phyloP scores from a whole-genome alignment of 2,329 filamentous ascomycete genomes.

The Verticillium zaregamsianum region DNA sequence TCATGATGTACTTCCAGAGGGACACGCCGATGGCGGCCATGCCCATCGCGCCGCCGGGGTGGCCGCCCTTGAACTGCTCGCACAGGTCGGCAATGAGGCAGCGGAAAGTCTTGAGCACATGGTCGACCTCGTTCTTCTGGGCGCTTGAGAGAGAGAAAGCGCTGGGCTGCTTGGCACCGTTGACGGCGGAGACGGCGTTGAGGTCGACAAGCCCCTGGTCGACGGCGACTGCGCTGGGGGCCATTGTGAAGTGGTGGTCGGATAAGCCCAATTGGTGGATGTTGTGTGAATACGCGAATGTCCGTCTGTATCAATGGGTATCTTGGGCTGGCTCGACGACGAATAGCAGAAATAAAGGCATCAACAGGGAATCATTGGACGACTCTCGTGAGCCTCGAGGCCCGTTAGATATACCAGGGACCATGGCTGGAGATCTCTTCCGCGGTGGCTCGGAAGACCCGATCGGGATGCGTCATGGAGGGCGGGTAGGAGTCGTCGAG shows the following conservation, averaged over 20 bases:
- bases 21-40: constrained; percentile 32
- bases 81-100: constrained; percentile 39
- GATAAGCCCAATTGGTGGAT: neutral
- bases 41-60: constrained; percentile 36
- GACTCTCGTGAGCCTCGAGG: neutral
- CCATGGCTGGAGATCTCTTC: constrained; percentile 1
- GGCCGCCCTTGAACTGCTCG: constrained; percentile 54
- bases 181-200: constrained; percentile 5
- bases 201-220: constrained; percentile 3
- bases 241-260: constrained; percentile 5
- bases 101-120: constrained; percentile 1
- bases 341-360: neutral
- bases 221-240: constrained; percentile 10
- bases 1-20: constrained; percentile 57
- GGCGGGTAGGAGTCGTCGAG: constrained; percentile 1
- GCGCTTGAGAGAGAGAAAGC: constrained; percentile 6
- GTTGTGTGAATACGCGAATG: neutral
- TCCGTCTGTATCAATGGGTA: too few species aligned
- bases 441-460: constrained; percentile 7
- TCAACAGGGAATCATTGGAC: neutral
- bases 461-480: constrained; percentile 5
- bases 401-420: constrained; percentile 7
- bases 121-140: constrained; percentile 11
- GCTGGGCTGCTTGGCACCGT: constrained; percentile 2
- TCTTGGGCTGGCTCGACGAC: neutral